Conservation (phyloP, 1,139 yeast species). For the Suhomyces panamericanus region DNA sequence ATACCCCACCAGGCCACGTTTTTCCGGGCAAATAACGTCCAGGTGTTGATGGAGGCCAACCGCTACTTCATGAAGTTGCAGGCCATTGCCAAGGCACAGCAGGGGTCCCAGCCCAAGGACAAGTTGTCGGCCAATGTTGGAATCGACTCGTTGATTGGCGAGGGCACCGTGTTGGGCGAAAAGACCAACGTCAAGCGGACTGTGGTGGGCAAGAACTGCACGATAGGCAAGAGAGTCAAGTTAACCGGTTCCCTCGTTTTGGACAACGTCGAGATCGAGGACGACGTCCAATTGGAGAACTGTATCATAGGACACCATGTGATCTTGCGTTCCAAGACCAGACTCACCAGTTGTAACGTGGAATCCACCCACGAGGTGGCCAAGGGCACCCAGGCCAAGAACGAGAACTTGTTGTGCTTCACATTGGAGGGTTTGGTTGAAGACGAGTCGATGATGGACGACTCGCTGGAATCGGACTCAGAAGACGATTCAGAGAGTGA, state of each 20-base stretch:
- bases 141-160: constrained; percentile 77
- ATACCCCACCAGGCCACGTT: constrained; percentile 68
- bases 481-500: constrained; percentile 33
- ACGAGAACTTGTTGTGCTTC: constrained; percentile 75
- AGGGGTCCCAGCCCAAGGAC: constrained; percentile 42
- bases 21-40: constrained; percentile 72
- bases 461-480: constrained; percentile 27
- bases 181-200: constrained; percentile 80
- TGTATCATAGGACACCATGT: constrained; percentile 80
- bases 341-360: constrained; percentile 75
- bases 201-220: constrained; percentile 75
- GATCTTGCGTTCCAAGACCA: constrained; percentile 56
- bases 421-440: constrained; percentile 54
- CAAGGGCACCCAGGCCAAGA: constrained; percentile 66
- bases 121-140: constrained; percentile 81
- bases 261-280: constrained; percentile 71
- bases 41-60: constrained; percentile 90
- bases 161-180: constrained; percentile 61
- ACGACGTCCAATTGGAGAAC: constrained; percentile 85
- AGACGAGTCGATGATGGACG: constrained; percentile 26
- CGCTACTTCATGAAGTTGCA: constrained; percentile 65
- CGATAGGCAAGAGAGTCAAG: constrained; percentile 81
- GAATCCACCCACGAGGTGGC: constrained; percentile 76
- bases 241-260: constrained; percentile 82
- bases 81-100: constrained; percentile 33